phyloP scores from a whole-genome alignment of 202 grass and related monocot genomes.

The Hordeum pubiflorum region DNA sequence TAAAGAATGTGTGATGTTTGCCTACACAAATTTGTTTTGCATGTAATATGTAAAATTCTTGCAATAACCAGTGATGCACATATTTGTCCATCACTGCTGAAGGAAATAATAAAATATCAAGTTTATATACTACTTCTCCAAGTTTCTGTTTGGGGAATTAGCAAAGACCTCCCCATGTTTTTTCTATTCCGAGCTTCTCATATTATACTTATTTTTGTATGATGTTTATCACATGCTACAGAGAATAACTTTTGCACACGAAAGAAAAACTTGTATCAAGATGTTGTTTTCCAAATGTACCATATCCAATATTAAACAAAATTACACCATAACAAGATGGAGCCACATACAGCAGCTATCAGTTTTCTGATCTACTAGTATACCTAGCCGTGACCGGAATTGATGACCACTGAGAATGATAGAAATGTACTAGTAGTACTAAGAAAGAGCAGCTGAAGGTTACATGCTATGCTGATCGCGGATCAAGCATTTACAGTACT shows the following conservation, averaged over 20 bases:
- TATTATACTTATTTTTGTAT: background rate
- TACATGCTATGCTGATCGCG: background rate
- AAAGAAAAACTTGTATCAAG: background rate
- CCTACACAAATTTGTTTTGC: background rate
- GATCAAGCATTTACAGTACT: background rate
- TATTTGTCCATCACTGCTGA: background rate
- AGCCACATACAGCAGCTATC: background rate
- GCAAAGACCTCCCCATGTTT: too few species aligned
- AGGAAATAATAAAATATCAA: slow-evolving; percentile 14
- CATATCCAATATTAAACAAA: background rate
- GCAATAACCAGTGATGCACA: background rate
- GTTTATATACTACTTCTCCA: background rate
- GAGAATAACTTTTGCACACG: background rate
- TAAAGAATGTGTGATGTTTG: slow-evolving; percentile 13
- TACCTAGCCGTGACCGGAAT: background rate
- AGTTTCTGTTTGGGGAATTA: background rate
- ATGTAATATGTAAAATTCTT: slow-evolving; percentile 20
- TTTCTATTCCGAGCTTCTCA: background rate
- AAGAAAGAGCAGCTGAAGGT: background rate
- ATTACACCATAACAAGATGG: slow-evolving; percentile 1
- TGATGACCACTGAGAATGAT: background rate
- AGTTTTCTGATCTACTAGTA: background rate
- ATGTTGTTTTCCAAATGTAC: background rate
- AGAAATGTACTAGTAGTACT: background rate
- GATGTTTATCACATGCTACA: background rate